Base-by-base conservation (phyloP, 2,329 filamentous ascomycete species). In the Ophiocordyceps camponoti-floridani region DNA sequence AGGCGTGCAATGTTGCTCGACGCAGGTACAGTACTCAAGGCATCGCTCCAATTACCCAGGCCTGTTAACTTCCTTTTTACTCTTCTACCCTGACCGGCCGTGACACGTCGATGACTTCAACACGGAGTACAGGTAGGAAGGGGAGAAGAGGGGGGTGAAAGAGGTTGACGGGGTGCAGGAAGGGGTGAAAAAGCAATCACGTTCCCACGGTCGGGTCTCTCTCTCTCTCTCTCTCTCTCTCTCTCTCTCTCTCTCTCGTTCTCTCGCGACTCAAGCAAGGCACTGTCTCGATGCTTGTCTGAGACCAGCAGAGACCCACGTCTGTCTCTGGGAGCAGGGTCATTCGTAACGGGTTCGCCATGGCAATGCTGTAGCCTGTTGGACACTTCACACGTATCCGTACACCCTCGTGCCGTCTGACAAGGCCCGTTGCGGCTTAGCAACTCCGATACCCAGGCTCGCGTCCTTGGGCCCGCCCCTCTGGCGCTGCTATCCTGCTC, bases 371-470 rank as follows among this genome's bases (percentile, higher is more conserved):
- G 31, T 12, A 12, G 11, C 11, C 14, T 33, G 31, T 33, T 33
- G 31, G 31, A 33, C 31, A 33, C 31, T n/a, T 14, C 31, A 33
- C 31, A 33, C n/a, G n/a, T n/a, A n/a, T n/a, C n/a, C n/a, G n/a
- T n/a, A n/a, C n/a, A 6, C 12, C 4, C 10, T 33, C 4, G 31
- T 14, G 14, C 12, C 11, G 31, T 33, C 31, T 33, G 31, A 33
- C 31, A 33, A 10, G 31, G 11, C 45, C 44, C 19, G 11, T 46
- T 47, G 16, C 8, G 43, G 48, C 12, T 43, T 51, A 51, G 49
- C 45, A 43, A 16, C 44, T 51, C 49, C 49, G 49, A 51, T 46
- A 50, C 49, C 49, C 49, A 42, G 48, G 45, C 45, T 27, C 27
- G 27, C 31, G 14, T 33, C 31, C 11, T 14, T 33, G 31, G 31